A percentile compares a stretch with the other conserved stretches of the same genome.
Evolutionary conservation across 805 yeast genomes (phyloP).

Genomic region (Brettanomyces nanus): DNA sequence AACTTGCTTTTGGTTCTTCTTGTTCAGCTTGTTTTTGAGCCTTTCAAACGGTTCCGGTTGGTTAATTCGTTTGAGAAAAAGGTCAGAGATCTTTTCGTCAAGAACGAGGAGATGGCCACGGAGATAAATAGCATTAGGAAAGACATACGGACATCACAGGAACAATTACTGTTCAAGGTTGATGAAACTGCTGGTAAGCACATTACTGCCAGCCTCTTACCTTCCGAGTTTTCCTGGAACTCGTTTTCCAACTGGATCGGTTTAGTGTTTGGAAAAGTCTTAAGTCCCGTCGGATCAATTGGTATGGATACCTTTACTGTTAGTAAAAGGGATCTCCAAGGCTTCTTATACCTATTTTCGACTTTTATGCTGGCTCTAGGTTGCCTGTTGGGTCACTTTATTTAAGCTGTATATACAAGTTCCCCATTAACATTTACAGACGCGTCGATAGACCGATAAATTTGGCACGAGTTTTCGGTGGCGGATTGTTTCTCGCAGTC

Average conservation of each 20-base stretch:
- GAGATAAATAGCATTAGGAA: constrained; percentile 13
- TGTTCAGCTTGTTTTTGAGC: constrained; percentile 85
- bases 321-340: constrained; percentile 1
- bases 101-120: constrained; percentile 15
- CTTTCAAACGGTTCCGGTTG: constrained; percentile 81
- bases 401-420: too few species aligned
- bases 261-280: not conserved
- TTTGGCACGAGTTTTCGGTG: too few species aligned
- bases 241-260: not conserved
- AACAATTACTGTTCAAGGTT: not conserved
- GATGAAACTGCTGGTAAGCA: not conserved
- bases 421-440: too few species aligned
- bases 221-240: not conserved
- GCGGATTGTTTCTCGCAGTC: too few species aligned
- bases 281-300: not conserved
- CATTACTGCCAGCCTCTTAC: not conserved
- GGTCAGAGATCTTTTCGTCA: constrained; percentile 48
- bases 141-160: constrained; percentile 10
- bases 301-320: not conserved
- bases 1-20: constrained; percentile 70
- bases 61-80: constrained; percentile 79
- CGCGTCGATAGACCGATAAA: too few species aligned
- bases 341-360: constrained; percentile 1
- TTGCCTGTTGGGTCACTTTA: not conserved
- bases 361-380: not conserved